Evolutionary conservation across 2,329 filamentous ascomycete species (phyloP).

Genomic region (Pseudogymnoascus sp.): DNA sequence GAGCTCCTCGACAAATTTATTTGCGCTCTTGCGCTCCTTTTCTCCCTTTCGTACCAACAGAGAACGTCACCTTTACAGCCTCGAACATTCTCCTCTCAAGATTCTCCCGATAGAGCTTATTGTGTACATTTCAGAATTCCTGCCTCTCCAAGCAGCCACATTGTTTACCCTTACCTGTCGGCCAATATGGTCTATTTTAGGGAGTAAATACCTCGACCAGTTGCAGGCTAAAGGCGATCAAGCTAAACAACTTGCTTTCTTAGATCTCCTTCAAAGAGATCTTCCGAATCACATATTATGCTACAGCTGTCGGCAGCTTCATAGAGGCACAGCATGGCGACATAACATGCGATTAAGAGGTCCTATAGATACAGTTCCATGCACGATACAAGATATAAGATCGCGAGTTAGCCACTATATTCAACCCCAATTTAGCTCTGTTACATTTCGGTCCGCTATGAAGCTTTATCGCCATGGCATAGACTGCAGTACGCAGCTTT

Average conservation of each 20-base stretch:
- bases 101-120: background rate
- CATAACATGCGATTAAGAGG: too few relatives aligned
- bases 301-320: too few relatives aligned
- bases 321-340: too few relatives aligned
- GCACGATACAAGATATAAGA: too few relatives aligned
- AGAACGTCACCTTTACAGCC: background rate
- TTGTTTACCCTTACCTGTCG: background rate
- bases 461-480: background rate
- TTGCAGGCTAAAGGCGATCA: too few relatives aligned
- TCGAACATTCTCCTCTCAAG: background rate
- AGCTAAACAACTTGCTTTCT: too few relatives aligned
- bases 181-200: background rate
- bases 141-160: background rate
- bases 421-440: too few relatives aligned
- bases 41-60: background rate
- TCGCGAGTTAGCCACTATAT: too few relatives aligned
- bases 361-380: too few relatives aligned
- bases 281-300: too few relatives aligned
- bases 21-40: background rate
- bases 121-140: background rate
- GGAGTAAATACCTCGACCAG: too few relatives aligned
- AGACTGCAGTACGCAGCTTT: background rate
- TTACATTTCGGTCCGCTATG: background rate
- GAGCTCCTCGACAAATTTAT: background rate
- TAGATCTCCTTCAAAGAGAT: too few relatives aligned